A percentile compares a stretch with the other conserved stretches of the same genome.
phyloP scores from a whole-genome alignment of 176 grass and related monocot genomes.

The Triticum urartu region DNA sequence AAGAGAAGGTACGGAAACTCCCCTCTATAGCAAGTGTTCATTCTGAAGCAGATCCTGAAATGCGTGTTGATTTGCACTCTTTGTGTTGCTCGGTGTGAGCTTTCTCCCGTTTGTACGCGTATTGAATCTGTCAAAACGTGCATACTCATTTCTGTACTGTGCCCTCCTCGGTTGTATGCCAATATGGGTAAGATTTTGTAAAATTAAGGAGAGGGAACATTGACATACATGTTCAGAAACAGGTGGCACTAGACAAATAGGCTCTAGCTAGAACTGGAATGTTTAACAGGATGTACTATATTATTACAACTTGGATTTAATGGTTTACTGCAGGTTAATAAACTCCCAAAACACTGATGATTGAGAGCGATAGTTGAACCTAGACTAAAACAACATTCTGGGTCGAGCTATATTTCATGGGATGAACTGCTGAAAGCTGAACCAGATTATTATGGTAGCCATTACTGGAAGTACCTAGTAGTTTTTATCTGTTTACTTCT shows the following conservation, averaged over 20 bases:
- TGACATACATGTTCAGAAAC: background rate
- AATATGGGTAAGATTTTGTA: background rate
- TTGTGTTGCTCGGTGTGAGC: background rate
- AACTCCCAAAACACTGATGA: background rate
- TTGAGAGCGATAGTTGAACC: background rate
- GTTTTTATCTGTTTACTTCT: background rate
- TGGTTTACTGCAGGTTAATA: background rate
- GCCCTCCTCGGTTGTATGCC: background rate
- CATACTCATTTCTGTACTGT: background rate
- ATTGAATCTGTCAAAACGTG: conserved; percentile 7
- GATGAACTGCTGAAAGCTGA: background rate
- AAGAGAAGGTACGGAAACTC: conserved; percentile 35
- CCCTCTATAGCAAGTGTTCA: background rate
- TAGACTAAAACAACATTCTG: background rate
- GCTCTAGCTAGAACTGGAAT: conserved; percentile 7
- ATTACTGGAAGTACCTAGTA: conserved; percentile 10
- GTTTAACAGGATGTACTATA: background rate
- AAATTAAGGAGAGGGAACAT: conserved; percentile 22
- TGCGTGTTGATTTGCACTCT: background rate
- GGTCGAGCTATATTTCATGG: conserved; percentile 51
- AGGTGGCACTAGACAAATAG: background rate
- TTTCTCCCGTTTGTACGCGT: background rate
- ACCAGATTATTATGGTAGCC: background rate
- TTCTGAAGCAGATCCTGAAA: conserved; percentile 17
- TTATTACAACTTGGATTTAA: background rate